A percentile compares a stretch with the other conserved stretches of the same genome.
Evolutionary conservation across 2,329 filamentous ascomycete genomes (phyloP).

Genomic region (Exophiala viscosa): DNA sequence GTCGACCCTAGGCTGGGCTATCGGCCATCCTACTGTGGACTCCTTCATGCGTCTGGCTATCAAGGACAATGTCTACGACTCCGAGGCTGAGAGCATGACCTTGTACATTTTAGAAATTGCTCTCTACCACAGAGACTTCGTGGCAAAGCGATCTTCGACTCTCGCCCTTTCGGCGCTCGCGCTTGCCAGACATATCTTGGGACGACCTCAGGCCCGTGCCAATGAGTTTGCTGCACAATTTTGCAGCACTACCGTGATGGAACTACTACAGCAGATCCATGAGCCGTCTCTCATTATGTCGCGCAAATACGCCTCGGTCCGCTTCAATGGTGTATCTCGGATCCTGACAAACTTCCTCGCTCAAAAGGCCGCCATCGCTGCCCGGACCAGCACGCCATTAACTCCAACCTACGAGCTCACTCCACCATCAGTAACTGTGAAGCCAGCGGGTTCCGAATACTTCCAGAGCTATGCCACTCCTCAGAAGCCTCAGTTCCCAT

Average conservation of each 20-base stretch:
- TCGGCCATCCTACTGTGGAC: constrained; percentile 94
- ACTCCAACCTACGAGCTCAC: constrained; percentile 31
- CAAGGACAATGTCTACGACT: constrained; percentile 69
- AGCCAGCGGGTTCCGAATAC: constrained; percentile 18
- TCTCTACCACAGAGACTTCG: constrained; percentile 94
- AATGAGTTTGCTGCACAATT: constrained; percentile 66
- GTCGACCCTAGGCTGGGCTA: constrained; percentile 92
- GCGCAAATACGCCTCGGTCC: constrained; percentile 65
- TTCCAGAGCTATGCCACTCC: constrained; percentile 27
- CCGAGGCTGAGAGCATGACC: constrained; percentile 90
- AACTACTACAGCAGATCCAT: constrained; percentile 62
- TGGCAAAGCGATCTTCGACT: constrained; percentile 83
- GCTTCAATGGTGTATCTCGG: constrained; percentile 62
- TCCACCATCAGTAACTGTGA: constrained; percentile 32
- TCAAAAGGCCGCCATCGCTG: constrained; percentile 55
- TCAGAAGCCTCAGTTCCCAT: constrained; percentile 26
- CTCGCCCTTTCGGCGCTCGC: constrained; percentile 86
- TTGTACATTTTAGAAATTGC: constrained; percentile 93
- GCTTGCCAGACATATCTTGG: constrained; percentile 79
- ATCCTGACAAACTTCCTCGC: constrained; percentile 65
- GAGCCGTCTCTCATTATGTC: constrained; percentile 64
- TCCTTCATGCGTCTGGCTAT: constrained; percentile 86
- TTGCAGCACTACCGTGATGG: constrained; percentile 53
- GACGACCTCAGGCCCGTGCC: constrained; percentile 70
- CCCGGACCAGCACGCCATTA: constrained; percentile 32